Conservation (phyloP, 768 basidiomycete species). For the Boletus subparvulus region DNA sequence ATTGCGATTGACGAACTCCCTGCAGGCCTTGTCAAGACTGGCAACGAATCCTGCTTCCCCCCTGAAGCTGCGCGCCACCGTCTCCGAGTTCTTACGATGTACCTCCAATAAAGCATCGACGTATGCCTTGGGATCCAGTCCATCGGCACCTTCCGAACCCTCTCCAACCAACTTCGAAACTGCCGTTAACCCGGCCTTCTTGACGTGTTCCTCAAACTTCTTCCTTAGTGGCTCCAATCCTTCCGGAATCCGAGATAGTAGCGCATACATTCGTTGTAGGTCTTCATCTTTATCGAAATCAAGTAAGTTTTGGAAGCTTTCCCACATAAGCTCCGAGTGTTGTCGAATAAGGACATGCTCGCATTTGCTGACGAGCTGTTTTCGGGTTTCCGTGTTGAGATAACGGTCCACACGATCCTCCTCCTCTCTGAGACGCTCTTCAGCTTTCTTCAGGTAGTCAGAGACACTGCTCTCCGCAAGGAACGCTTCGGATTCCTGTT, state of each 20-base stretch:
- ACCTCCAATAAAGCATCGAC: conserved; percentile 91
- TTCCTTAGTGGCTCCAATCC: conserved; percentile 89
- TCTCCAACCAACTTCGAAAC: conserved; percentile 68
- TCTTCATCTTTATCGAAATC: conserved; percentile 96
- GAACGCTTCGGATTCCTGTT: conserved; percentile 87
- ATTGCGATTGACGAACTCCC: conserved; percentile 94
- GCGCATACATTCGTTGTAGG: conserved; percentile 89
- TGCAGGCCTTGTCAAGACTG: conserved; percentile 90
- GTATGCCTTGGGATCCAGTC: conserved; percentile 89
- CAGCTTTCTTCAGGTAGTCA: conserved; percentile 94
- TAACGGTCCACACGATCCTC: conserved; percentile 95
- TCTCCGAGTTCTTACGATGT: conserved; percentile 88
- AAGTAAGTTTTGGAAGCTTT: conserved; percentile 85
- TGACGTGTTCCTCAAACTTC: conserved; percentile 95
- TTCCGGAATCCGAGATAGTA: conserved; percentile 87
- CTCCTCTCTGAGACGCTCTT: conserved; percentile 89
- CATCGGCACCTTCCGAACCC: conserved; percentile 53
- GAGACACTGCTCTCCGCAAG: conserved; percentile 85
- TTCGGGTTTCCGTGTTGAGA: conserved; percentile 85
- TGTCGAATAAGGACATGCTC: conserved; percentile 90
- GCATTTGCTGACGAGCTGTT: conserved; percentile 76
- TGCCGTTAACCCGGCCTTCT: conserved; percentile 80
- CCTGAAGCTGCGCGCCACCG: conserved; percentile 83
- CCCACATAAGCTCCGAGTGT: conserved; percentile 84
- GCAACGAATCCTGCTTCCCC: conserved; percentile 94